These are phyloP conservation scores for Phaeosphaeriaceae sp. DNA, from an alignment of 2,329 filamentous ascomycete genomes.

Conservation along the genomic window DNA sequence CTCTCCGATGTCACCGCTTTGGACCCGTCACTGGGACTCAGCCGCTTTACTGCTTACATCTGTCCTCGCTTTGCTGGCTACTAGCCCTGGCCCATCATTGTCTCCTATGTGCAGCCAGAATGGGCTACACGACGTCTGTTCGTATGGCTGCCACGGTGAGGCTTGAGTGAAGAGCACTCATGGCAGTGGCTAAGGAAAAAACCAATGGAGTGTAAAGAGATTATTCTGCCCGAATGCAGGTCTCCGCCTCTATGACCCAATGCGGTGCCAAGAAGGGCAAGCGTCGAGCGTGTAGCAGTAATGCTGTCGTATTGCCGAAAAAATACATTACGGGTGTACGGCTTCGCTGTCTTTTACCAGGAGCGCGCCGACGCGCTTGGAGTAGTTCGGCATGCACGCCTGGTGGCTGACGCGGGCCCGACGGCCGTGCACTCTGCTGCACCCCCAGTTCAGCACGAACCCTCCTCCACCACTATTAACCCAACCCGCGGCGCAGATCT, in stretches of 20 bases:
- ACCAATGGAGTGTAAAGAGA: neutral
- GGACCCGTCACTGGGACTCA: conserved; percentile 29
- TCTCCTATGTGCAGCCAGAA: conserved; percentile 18
- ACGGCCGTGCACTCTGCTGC: conserved; percentile 15
- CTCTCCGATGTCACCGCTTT: conserved; percentile 10
- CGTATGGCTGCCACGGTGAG: neutral
- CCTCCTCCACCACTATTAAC: conserved; percentile 21
- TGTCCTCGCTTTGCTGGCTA: conserved; percentile 2
- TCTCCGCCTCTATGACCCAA: neutral
- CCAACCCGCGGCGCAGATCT: conserved; percentile 27
- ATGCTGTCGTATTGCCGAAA: conserved; percentile 27
- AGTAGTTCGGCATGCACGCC: conserved; percentile 23
- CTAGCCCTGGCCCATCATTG: conserved; percentile 8
- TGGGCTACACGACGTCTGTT: conserved; percentile 20
- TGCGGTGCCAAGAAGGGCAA: neutral
- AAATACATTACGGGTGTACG: conserved; percentile 35
- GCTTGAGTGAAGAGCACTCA: neutral
- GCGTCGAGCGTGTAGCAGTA: conserved; percentile 14
- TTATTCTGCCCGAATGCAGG: neutral
- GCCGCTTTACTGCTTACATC: conserved; percentile 32
- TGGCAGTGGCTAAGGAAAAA: conserved; percentile 2
- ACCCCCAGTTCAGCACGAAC: conserved; percentile 24
- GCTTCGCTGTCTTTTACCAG: conserved; percentile 19
- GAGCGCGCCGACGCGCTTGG: conserved; percentile 19
- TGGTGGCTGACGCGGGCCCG: conserved; percentile 36